A percentile compares a stretch with the other conserved stretches of the same genome.
Conservation (phyloP, 148 eudicot genomes). For the Diospyros kaki region DNA sequence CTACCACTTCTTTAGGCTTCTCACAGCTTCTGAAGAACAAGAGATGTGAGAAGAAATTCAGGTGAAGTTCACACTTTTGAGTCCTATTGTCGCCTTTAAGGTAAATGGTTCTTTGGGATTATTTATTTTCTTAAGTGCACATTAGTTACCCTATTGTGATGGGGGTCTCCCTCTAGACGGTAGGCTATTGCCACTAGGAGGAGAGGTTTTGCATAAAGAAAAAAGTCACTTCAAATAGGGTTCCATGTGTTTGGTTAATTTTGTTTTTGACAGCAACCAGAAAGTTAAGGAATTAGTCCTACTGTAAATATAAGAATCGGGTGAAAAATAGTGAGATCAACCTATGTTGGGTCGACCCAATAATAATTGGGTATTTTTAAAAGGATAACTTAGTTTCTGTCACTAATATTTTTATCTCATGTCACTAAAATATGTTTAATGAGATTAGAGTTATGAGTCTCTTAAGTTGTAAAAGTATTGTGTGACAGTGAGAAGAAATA, state of each 20-base stretch:
- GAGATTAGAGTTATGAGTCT: no score
- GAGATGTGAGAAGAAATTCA: constrained; percentile 76
- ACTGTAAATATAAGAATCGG: neutral
- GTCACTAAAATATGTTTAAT: no score
- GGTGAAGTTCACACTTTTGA: constrained; percentile 33
- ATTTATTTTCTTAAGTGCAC: neutral
- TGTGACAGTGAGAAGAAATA: no score
- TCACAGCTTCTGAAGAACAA: constrained; percentile 66
- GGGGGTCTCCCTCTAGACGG: neutral
- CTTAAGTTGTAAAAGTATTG: no score
- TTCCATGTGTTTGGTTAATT: neutral
- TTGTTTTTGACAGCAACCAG: neutral
- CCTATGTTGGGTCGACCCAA: no score
- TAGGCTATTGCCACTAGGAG: neutral
- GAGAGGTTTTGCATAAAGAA: neutral
- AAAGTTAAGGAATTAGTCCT: neutral
- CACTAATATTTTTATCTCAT: no score
- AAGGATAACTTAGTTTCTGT: no score
- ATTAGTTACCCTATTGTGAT: neutral
- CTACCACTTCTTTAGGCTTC: constrained; percentile 64
- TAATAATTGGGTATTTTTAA: no score
- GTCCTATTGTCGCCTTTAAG: neutral
- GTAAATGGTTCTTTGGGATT: neutral
- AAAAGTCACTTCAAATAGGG: no score
- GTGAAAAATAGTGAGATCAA: neutral